Evolutionary conservation across 768 basidiomycete species (phyloP).

Genomic region (Leccinum variicolor): DNA sequence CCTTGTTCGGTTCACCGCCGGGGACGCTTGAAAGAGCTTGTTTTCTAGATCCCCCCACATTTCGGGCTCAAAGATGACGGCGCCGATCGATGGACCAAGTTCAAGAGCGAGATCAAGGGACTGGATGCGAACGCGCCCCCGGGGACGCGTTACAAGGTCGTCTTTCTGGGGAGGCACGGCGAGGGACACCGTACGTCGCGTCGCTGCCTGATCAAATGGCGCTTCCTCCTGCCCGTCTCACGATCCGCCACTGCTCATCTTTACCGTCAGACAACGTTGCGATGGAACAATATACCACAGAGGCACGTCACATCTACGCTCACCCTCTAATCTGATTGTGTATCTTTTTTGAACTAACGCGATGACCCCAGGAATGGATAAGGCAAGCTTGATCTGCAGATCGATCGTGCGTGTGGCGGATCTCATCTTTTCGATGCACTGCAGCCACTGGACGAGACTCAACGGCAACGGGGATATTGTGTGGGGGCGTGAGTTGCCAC

Average conservation of each 20-base stretch:
- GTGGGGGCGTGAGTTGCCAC: conserved; percentile 66
- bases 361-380: conserved; percentile 49
- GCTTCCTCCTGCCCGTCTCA: conserved; percentile 18
- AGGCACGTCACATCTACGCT: conserved; percentile 23
- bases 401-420: neutral
- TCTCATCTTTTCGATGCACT: neutral
- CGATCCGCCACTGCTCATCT: conserved; percentile 41
- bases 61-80: conserved; percentile 60
- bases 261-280: conserved; percentile 67
- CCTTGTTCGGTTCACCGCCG: neutral
- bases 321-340: neutral
- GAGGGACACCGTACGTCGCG: conserved; percentile 61
- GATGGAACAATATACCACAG: conserved; percentile 58
- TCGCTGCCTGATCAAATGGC: conserved; percentile 21
- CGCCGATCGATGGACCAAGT: conserved; percentile 46
- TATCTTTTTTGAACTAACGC: neutral
- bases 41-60: conserved; percentile 47
- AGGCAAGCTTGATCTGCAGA: conserved; percentile 37
- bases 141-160: conserved; percentile 52
- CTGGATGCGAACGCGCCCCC: conserved; percentile 42
- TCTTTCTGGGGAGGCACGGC: conserved; percentile 69
- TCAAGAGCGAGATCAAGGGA: conserved; percentile 37
- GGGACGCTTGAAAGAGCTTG: neutral
- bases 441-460: conserved; percentile 52
- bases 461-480: conserved; percentile 60